phyloP scores from a whole-genome alignment of 116 monocot genomes.

The Papilionanthe hybrid region DNA sequence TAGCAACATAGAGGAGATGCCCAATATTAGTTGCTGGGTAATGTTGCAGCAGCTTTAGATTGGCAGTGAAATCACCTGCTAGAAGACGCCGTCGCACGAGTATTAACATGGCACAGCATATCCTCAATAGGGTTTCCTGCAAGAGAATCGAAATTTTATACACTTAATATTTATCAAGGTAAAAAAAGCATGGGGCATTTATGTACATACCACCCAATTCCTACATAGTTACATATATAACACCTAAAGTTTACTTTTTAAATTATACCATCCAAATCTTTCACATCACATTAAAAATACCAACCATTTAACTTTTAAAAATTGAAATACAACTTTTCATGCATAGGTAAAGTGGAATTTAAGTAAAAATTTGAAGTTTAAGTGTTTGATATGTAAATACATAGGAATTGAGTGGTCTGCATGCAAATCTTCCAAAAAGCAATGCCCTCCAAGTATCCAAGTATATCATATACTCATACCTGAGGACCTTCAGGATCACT shows the following conservation, averaged over 20 bases:
- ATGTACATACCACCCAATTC: no score
- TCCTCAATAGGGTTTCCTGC: constrained; percentile 75
- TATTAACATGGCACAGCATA: constrained; percentile 90
- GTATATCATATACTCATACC: constrained; percentile 21
- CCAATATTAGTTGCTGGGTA: constrained; percentile 76
- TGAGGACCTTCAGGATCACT: constrained; percentile 89
- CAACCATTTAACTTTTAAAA: no score
- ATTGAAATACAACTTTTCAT: no score
- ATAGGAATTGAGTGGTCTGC: no score
- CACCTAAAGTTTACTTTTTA: no score
- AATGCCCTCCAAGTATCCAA: neutral
- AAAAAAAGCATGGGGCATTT: neutral
- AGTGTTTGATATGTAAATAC: no score
- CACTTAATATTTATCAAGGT: neutral
- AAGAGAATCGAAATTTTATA: neutral
- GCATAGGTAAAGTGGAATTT: no score
- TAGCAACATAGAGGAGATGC: constrained; percentile 86
- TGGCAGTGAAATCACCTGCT: constrained; percentile 82
- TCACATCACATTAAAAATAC: no score
- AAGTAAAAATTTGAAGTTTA: no score
- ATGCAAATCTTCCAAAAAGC: neutral
- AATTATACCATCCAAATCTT: no score
- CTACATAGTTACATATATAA: no score
- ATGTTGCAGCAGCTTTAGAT: constrained; percentile 72
- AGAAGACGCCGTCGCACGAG: constrained; percentile 56